phyloP scores from a whole-genome alignment of 805 yeast species.

The Spathaspora boniae region DNA sequence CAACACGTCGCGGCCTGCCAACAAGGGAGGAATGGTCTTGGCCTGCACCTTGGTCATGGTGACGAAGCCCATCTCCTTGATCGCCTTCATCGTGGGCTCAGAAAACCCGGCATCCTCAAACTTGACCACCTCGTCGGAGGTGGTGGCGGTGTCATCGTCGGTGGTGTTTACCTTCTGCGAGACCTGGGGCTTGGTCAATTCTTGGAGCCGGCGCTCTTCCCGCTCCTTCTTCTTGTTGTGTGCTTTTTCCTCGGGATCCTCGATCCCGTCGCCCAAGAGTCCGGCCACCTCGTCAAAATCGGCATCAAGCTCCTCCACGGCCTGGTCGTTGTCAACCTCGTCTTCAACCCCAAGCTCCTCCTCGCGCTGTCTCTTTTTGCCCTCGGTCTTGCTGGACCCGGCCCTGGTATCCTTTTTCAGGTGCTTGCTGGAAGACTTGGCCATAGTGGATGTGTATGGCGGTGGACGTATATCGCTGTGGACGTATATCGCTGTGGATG shows the following conservation, averaged over 20 bases:
- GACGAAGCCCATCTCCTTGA: slow-evolving; percentile 83
- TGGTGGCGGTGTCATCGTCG: slow-evolving; percentile 19
- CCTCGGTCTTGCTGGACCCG: too few species aligned
- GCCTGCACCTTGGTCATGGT: slow-evolving; percentile 94
- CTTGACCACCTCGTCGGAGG: slow-evolving; percentile 27
- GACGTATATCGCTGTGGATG: too few species aligned
- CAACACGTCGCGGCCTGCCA: slow-evolving; percentile 94
- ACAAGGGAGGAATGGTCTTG: slow-evolving; percentile 90
- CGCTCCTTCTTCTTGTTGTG: slow-evolving; percentile 17
- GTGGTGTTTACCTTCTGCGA: not conserved
- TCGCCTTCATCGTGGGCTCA: slow-evolving; percentile 76
- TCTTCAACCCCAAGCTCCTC: slow-evolving; percentile 26
- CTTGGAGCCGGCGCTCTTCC: slow-evolving; percentile 20
- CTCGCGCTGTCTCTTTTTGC: slow-evolving; percentile 17
- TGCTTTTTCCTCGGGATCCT: slow-evolving; percentile 38
- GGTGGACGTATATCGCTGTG: too few species aligned
- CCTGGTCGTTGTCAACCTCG: slow-evolving; percentile 37
- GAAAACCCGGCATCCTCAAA: slow-evolving; percentile 57
- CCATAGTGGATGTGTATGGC: too few species aligned
- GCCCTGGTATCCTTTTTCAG: too few species aligned
- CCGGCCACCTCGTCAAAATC: slow-evolving; percentile 58
- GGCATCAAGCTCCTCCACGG: slow-evolving; percentile 53
- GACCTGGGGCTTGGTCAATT: slow-evolving; percentile 30
- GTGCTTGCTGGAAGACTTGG: too few species aligned
- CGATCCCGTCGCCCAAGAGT: slow-evolving; percentile 43